A percentile compares a stretch with the other conserved stretches of the same genome.
Evolutionary conservation across 441 rosid species (phyloP).

Genomic region (Melianthus villosus): DNA sequence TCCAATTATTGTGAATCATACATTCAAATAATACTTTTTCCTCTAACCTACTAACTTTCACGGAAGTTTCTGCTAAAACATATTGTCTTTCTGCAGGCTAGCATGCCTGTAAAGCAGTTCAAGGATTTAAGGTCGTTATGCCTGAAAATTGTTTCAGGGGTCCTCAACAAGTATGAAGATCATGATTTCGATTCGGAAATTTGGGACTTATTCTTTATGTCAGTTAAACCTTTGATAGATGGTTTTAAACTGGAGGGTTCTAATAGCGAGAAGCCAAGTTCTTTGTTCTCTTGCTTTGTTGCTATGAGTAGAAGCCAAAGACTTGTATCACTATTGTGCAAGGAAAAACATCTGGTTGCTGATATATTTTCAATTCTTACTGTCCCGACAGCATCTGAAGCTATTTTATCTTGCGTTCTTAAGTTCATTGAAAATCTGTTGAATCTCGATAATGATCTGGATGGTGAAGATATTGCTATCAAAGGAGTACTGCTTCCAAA

Average conservation of each 20-base stretch:
- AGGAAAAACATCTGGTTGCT: slow-evolving; percentile 58
- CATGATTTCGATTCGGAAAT: slow-evolving; percentile 58
- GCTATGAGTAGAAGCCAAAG: slow-evolving; percentile 73
- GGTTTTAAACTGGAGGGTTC: slow-evolving; percentile 85
- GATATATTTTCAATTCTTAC: slow-evolving; percentile 71
- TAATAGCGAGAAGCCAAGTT: slow-evolving; percentile 89
- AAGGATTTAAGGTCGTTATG: slow-evolving; percentile 79
- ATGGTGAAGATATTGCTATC: slow-evolving; percentile 27
- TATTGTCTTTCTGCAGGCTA: slow-evolving; percentile 31
- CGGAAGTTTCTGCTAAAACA: slow-evolving; percentile 5
- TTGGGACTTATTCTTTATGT: slow-evolving; percentile 76
- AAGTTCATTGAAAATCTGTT: slow-evolving; percentile 71
- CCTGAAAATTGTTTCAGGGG: slow-evolving; percentile 54
- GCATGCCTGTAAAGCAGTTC: slow-evolving; percentile 34
- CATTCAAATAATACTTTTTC: too few relatives aligned
- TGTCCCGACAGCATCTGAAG: slow-evolving; percentile 60
- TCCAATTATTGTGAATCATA: too few relatives aligned
- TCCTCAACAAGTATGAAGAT: slow-evolving; percentile 68
- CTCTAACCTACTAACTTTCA: too few relatives aligned
- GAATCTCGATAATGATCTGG: slow-evolving; percentile 45
- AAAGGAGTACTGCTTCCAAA: slow-evolving; percentile 39
- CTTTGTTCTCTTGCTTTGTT: slow-evolving; percentile 75
- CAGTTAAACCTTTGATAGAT: slow-evolving; percentile 54
- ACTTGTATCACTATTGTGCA: slow-evolving; percentile 39
- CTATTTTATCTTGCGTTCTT: slow-evolving; percentile 49